Percentiles rank a stretch among this genome's conserved stretches.
Evolutionary conservation across 805 yeast species (phyloP).

Genomic region (Suhomyces pyralidae): DNA sequence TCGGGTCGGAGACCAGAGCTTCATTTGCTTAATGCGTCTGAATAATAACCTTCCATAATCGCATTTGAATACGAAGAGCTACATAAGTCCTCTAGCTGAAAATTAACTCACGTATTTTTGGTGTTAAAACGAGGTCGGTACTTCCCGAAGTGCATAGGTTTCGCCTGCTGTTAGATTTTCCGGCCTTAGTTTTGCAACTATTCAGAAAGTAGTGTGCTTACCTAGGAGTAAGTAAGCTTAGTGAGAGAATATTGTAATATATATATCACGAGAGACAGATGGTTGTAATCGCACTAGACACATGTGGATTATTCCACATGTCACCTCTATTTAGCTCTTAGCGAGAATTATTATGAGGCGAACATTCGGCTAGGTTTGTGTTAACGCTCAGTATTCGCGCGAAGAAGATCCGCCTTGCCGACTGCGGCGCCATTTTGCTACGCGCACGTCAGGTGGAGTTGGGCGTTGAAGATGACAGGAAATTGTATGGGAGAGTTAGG

Average conservation of each 20-base stretch:
- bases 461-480: constrained; percentile 1
- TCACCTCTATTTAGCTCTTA: neutral
- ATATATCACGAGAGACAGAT: neutral
- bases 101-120: neutral
- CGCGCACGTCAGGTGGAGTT: neutral
- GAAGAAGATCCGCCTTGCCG: neutral
- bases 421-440: neutral
- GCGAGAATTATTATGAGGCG: neutral
- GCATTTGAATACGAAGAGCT: too few species aligned
- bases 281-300: neutral
- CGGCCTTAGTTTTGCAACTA: neutral
- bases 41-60: too few species aligned
- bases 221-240: neutral
- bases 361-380: neutral
- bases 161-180: neutral
- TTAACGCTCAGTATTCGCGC: neutral
- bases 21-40: neutral
- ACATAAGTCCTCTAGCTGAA: neutral
- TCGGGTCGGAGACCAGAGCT: neutral
- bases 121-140: neutral
- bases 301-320: neutral
- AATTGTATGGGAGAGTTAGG: neutral
- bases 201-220: neutral
- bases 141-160: neutral
- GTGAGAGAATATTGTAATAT: neutral